A percentile compares a stretch with the other conserved stretches of the same genome.
Evolutionary conservation across 768 basidiomycete species (phyloP).

Genomic region (Exidia glandulosa): DNA sequence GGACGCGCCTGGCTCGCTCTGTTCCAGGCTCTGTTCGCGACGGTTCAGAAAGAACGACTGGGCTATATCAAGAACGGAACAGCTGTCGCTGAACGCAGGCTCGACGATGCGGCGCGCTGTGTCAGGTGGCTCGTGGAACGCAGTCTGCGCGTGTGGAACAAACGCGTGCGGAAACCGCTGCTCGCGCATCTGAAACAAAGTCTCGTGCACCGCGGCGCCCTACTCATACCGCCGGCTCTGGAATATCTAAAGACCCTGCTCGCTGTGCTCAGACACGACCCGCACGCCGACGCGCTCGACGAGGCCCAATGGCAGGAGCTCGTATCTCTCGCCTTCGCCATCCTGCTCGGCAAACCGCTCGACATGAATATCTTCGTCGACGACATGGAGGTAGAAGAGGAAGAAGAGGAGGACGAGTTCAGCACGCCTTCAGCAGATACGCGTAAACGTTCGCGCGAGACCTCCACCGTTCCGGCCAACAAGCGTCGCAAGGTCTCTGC

Average conservation of each 20-base stretch:
- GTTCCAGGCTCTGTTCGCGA: slow-evolving; percentile 61
- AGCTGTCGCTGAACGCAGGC: slow-evolving; percentile 42
- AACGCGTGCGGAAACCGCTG: slow-evolving; percentile 42
- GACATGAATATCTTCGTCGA: slow-evolving; percentile 16
- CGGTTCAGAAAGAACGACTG: slow-evolving; percentile 52
- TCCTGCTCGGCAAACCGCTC: slow-evolving; percentile 52
- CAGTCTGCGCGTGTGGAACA: slow-evolving; percentile 43
- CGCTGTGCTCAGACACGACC: slow-evolving; percentile 47
- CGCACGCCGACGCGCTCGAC: slow-evolving; percentile 72
- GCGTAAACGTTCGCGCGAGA: slow-evolving; percentile 19
- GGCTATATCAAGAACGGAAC: slow-evolving; percentile 28
- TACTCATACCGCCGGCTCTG: slow-evolving; percentile 56
- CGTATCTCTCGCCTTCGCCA: slow-evolving; percentile 65
- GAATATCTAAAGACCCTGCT: slow-evolving; percentile 76
- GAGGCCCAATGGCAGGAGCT: slow-evolving; percentile 54
- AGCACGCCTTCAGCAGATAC: slow-evolving; percentile 7
- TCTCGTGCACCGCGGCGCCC: slow-evolving; percentile 39
- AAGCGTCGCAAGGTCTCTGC: slow-evolving; percentile 22
- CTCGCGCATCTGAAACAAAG: slow-evolving; percentile 54
- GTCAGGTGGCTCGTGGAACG: slow-evolving; percentile 68
- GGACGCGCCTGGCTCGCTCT: slow-evolving; percentile 47
- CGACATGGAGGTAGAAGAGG: slow-evolving; percentile 17
- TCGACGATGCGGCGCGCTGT: slow-evolving; percentile 52
- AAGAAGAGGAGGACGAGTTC: slow-evolving; percentile 16
- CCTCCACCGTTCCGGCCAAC: slow-evolving; percentile 16